Base-by-base conservation (phyloP, 805 yeast species). In the Saitoella complicata region DNA sequence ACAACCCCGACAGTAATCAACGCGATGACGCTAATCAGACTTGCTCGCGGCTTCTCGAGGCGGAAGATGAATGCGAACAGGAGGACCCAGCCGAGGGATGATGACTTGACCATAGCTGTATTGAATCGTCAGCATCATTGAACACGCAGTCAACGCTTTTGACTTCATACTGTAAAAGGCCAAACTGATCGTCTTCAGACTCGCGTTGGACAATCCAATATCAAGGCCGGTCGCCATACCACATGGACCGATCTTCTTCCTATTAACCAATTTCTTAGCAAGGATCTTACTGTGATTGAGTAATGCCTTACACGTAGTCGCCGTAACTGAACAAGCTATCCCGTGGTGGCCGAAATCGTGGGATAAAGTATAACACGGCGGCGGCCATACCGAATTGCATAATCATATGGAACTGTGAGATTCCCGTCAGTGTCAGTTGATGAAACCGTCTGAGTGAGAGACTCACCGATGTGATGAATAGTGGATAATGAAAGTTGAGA, bases 221-320 rank as follows among this genome's bases (percentile, higher is more conserved):
- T 91, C 99, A 11, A 94, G 88, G 1, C 94, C 85, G 1, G 87
- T 75, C 0, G 95, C 91, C 9, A 83, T 39, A 0, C 95, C 80
- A 57, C 96, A 85, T 0, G 96, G 95, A 1, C 83, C 56, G 37
- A 85, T 76, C 43, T 71, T 77, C 29, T 63, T 62, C 5, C 72
- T 9, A 52, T 77, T 76, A 43, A 66, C 67, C 21, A 21, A 21
- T 21, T 21, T 4, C 21, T 33, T 50, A 34, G 40, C 29, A n/a
- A 38, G 36, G 30, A 13, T 3, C 11, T 46, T 21, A 4, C 7
- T 21, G 2, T 40, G 41, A 8, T 30, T 4, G n/a, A 40, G 37
- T 31, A 11, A 52, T 33, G 45, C 48, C 9, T 40, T 32, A 29
- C 41, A 34, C 8, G 48, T 37, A 44, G 34, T 50, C 35, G 43